Conservation (phyloP, 805 yeast genomes). For the Saccharomycopsis sp. region DNA sequence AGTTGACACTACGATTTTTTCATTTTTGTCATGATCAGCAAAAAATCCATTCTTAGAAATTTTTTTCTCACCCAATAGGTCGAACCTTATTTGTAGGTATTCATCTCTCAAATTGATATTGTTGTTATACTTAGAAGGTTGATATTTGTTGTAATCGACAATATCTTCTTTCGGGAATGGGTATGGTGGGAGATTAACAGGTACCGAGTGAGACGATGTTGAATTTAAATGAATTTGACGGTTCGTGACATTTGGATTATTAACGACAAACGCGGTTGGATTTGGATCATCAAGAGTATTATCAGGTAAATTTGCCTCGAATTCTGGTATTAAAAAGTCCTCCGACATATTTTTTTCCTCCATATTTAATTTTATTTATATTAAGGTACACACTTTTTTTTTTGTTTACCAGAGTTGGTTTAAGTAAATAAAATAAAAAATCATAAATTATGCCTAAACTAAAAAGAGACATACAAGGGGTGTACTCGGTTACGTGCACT, state of each 20-base stretch:
- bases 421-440: too few relatives aligned
- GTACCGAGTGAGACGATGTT: slow-evolving; percentile 15
- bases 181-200: slow-evolving; percentile 14
- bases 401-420: too few relatives aligned
- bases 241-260: slow-evolving; percentile 14
- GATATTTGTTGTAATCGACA: slow-evolving; percentile 9
- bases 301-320: slow-evolving; percentile 17
- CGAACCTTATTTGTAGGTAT: slow-evolving; percentile 16
- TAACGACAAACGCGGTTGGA: slow-evolving; percentile 17
- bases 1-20: slow-evolving; percentile 16
- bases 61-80: slow-evolving; percentile 20
- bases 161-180: slow-evolving; percentile 19
- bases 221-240: slow-evolving; percentile 3
- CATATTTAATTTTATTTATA: too few relatives aligned
- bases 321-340: slow-evolving; percentile 8
- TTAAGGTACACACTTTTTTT: too few relatives aligned
- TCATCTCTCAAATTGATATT: slow-evolving; percentile 14
- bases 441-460: too few relatives aligned
- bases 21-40: slow-evolving; percentile 5
- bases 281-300: slow-evolving; percentile 16
- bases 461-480: too few relatives aligned
- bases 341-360: too few relatives aligned
- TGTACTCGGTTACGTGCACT: too few relatives aligned
- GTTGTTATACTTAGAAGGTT: slow-evolving; percentile 12
- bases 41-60: slow-evolving; percentile 21